These are phyloP conservation scores for Vaccinium darrowii DNA, from an alignment of 148 eudicot genomes.

Conservation along the genomic window DNA sequence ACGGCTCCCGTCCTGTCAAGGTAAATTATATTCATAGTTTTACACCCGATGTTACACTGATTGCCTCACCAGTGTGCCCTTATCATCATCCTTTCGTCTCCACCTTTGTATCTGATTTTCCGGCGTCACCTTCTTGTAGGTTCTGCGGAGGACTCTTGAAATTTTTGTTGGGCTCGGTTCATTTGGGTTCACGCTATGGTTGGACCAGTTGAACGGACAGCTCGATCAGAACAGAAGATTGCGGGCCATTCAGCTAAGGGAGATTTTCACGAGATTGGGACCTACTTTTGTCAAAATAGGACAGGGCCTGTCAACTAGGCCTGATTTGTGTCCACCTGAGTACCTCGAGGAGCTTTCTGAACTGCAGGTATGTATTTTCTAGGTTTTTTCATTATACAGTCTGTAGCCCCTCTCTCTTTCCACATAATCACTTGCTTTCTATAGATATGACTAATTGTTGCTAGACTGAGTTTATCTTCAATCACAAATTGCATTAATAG, in stretches of 20 bases:
- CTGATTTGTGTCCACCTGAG: conserved; percentile 92
- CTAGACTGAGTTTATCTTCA: background rate
- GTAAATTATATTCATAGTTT: conserved; percentile 24
- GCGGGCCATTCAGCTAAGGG: conserved; percentile 69
- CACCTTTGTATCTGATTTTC: background rate
- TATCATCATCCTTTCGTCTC: background rate
- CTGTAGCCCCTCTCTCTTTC: background rate
- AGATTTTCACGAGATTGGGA: conserved; percentile 70
- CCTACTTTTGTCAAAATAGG: conserved; percentile 98
- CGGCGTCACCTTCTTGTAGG: conserved; percentile 31
- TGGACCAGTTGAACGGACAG: conserved; percentile 65
- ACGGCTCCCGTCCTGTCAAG: conserved; percentile 81
- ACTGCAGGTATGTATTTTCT: conserved; percentile 60
- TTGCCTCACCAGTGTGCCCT: background rate
- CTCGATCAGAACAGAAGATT: conserved; percentile 55
- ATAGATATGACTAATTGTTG: background rate
- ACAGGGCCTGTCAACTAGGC: conserved; percentile 96
- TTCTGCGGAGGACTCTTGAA: conserved; percentile 63
- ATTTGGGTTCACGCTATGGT: conserved; percentile 71
- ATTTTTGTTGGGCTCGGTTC: conserved; percentile 72
- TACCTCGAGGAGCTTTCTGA: conserved; percentile 92
- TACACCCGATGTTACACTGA: no score
- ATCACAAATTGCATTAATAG: background rate
- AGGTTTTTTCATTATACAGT: background rate
- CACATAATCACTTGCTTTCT: background rate